A percentile compares a stretch with the other conserved stretches of the same genome.
Evolutionary conservation across 169 alveolate species (phyloP).

Genomic region (Theileria orientalis): DNA sequence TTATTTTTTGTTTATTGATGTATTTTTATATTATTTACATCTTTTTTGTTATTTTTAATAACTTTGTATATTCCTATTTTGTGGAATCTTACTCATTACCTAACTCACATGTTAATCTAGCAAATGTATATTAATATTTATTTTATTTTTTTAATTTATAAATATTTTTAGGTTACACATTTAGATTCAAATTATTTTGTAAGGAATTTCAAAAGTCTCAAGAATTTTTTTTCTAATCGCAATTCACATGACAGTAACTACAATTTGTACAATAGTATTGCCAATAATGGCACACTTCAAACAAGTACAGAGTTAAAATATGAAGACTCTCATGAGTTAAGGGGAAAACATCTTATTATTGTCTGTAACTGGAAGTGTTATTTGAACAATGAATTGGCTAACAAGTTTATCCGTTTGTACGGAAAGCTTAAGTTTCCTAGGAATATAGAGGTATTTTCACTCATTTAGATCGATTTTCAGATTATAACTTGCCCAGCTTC

Average conservation of each 20-base stretch:
- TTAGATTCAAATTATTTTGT: background rate
- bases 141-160: background rate
- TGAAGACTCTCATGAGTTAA: background rate
- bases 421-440: slow-evolving; percentile 13
- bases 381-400: slow-evolving; percentile 5
- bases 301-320: background rate
- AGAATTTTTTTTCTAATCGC: background rate
- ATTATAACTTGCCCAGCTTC: slow-evolving; percentile 42
- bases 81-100: slow-evolving; percentile 10
- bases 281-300: background rate
- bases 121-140: background rate
- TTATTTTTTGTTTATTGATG: background rate
- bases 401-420: slow-evolving; percentile 20
- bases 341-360: slow-evolving; percentile 7
- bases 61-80: background rate
- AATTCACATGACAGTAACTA: background rate
- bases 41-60: background rate
- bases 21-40: background rate
- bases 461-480: slow-evolving; percentile 4
- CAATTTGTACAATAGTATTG: background rate
- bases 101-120: background rate
- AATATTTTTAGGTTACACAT: background rate
- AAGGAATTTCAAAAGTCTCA: background rate
- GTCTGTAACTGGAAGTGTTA: slow-evolving; percentile 66
- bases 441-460: slow-evolving; percentile 35